Evolutionary conservation across 129 eudicot species (phyloP).

Genomic region (Flaveria linearis): DNA sequence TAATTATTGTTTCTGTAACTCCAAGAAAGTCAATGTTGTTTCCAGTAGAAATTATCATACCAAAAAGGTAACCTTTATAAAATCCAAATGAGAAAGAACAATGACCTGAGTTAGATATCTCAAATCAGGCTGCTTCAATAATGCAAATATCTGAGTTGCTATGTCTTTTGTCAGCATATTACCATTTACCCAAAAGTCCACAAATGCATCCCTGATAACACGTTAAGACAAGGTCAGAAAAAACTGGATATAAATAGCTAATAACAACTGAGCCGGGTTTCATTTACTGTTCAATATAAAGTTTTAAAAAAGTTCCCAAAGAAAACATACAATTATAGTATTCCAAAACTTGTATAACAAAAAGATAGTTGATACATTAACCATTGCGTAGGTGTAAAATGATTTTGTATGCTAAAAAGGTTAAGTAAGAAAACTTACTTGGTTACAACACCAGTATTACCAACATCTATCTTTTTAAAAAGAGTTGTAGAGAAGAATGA

Average conservation of each 20-base stretch:
- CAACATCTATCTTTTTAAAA: conserved; percentile 54
- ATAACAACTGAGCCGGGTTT: too few species aligned
- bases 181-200: conserved; percentile 63
- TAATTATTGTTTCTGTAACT: background rate
- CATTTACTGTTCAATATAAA: too few species aligned
- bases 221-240: background rate
- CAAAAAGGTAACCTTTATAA: background rate
- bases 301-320: background rate
- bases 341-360: background rate
- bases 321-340: too few species aligned
- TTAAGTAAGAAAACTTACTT: conserved; percentile 37
- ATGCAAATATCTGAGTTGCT: conserved; percentile 53
- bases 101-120: conserved; percentile 56
- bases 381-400: background rate
- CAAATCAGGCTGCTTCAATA: conserved; percentile 60
- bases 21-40: background rate
- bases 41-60: background rate
- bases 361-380: background rate
- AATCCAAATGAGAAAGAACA: background rate
- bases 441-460: conserved; percentile 48
- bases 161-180: conserved; percentile 62
- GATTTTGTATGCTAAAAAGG: background rate
- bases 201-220: conserved; percentile 57
- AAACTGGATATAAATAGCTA: background rate
- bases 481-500: conserved; percentile 58